Evolutionary conservation across 805 yeast genomes (phyloP).

Genomic region (Wickerhamiella parazyma): DNA sequence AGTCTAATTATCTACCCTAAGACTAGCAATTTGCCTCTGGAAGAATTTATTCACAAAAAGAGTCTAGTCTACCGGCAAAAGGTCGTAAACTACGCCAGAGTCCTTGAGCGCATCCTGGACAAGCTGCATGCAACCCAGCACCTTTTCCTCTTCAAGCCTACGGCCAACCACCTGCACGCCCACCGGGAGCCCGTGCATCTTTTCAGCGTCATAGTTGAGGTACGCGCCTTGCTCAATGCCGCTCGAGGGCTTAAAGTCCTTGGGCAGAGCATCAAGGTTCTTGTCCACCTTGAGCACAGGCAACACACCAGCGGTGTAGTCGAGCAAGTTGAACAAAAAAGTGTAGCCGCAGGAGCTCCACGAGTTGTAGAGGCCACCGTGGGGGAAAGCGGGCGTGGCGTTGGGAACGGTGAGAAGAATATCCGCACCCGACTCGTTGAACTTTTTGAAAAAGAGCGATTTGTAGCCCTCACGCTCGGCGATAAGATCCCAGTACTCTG

Average conservation of each 20-base stretch:
- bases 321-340: conserved; percentile 39
- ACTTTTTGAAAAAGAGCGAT: conserved; percentile 22
- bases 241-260: conserved; percentile 23
- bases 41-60: too few relatives aligned
- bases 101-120: conserved; percentile 21
- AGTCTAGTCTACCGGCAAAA: not conserved
- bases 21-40: too few relatives aligned
- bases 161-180: conserved; percentile 54
- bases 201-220: conserved; percentile 36
- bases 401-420: conserved; percentile 30
- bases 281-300: conserved; percentile 46
- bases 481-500: conserved; percentile 27
- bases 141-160: conserved; percentile 49
- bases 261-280: conserved; percentile 23
- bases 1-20: too few relatives aligned
- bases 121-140: conserved; percentile 34
- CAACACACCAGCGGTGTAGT: conserved; percentile 41
- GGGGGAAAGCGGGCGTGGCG: conserved; percentile 33
- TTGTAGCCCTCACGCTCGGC: conserved; percentile 28
- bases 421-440: conserved; percentile 28
- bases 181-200: conserved; percentile 46
- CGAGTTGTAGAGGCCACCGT: conserved; percentile 25
- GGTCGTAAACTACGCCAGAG: conserved; percentile 1
- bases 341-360: conserved; percentile 39
- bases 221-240: conserved; percentile 34